Evolutionary conservation across 352 stramenopile species (phyloP), one percentile per base, ranked within the genome.

Genomic region (Globisporangium viniferum): DNA sequence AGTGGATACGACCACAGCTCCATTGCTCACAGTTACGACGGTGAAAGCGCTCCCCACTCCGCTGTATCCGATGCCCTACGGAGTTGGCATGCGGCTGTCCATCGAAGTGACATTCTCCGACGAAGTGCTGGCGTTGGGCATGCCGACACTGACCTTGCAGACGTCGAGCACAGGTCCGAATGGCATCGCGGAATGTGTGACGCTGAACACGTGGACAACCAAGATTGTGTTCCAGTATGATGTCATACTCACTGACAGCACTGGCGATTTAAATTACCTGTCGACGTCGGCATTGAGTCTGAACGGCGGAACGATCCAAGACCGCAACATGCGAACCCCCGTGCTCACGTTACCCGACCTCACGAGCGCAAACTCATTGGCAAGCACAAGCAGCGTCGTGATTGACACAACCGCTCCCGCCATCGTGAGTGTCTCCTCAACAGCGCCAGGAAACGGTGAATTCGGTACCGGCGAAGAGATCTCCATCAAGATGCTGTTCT

Each of bases 101-200:
- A 64, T 96, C 49, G 73, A 88, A 72, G 75, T 96, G 3, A 85
- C 74, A 15, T 96, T 95, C 68, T 93, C 87, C 1, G 86, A 94
- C 44, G 86, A 96, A 63, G 84, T 96, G 4, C 71, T 78, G 24
- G 82, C 79, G 3, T 75, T 72, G 31, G 88, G 88, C 6, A 66
- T 79, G 20, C 83, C 88, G 1, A 84, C 69, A 53, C 69, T 95
- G 14, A 69, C 76, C 29, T 73, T 96, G 3, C 73, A 73, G 31
- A 79, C 81, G 54, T 85, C 78, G 1, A 72, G 35, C 27, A 77
- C 67, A 20, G 70, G 73, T 3, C 35, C 69, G 0, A 87, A 82
- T 51, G 85, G 85, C 3, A 63, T 82, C 53, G 84, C 84, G 0
- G 75, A 89, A 63, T 92, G 83, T 55, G 67, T 76, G 31, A 87